Evolutionary conservation across 2,329 filamentous ascomycete genomes (phyloP).

Genomic region (Aspergillus sclerotialis): DNA sequence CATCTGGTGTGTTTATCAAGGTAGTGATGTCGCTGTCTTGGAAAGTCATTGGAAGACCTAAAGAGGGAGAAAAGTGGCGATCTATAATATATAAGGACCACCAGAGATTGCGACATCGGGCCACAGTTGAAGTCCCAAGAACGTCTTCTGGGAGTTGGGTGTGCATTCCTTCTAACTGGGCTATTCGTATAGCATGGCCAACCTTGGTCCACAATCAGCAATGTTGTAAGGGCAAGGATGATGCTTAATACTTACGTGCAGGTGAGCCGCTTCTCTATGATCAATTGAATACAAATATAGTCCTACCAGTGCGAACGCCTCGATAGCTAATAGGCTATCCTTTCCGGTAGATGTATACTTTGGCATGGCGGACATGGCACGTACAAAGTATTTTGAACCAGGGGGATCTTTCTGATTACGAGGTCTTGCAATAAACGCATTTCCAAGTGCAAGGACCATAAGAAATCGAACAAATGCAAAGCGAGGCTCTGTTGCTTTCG

Average conservation of each 20-base stretch:
- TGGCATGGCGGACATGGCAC: constrained; percentile 29
- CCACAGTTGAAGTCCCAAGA: constrained; percentile 24
- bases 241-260: constrained; percentile 23
- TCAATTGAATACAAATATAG: constrained; percentile 36
- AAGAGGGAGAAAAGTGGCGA: constrained; percentile 32
- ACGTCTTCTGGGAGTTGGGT: constrained; percentile 34
- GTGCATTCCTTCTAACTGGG: constrained; percentile 37
- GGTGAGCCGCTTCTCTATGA: constrained; percentile 27
- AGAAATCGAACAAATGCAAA: constrained; percentile 17
- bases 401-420: constrained; percentile 7
- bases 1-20: constrained; percentile 18
- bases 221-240: neutral
- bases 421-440: constrained; percentile 9
- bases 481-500: constrained; percentile 13
- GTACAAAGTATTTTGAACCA: constrained; percentile 12
- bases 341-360: constrained; percentile 28
- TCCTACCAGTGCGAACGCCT: constrained; percentile 29
- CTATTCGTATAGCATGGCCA: constrained; percentile 35
- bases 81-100: constrained; percentile 39
- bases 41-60: constrained; percentile 33
- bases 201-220: constrained; percentile 18
- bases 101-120: constrained; percentile 33
- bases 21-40: constrained; percentile 36
- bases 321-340: constrained; percentile 32
- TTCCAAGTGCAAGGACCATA: constrained; percentile 10